Conservation (phyloP, 2,329 filamentous ascomycete species). For the Epichloe elymi region DNA sequence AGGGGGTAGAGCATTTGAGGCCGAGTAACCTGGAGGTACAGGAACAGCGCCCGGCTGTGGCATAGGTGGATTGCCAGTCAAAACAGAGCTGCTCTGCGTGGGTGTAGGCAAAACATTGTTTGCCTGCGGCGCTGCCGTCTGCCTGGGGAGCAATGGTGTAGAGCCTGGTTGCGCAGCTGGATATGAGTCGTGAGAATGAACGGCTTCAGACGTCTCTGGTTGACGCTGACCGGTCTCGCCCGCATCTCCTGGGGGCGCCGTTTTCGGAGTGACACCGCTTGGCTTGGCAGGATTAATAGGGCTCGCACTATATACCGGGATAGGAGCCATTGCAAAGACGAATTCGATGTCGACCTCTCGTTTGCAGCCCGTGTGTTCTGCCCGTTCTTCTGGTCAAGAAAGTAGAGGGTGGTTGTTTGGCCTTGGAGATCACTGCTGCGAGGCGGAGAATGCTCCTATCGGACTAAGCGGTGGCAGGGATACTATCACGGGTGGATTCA, state of each 20-base stretch:
- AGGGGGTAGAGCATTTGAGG: slow-evolving; percentile 24
- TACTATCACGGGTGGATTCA: too few species aligned
- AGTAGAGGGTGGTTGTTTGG: not conserved
- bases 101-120: slow-evolving; percentile 29
- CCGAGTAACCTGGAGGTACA: slow-evolving; percentile 18
- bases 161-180: slow-evolving; percentile 35
- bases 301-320: slow-evolving; percentile 45
- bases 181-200: slow-evolving; percentile 14
- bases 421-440: not conserved
- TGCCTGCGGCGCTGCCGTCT: slow-evolving; percentile 25
- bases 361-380: not conserved
- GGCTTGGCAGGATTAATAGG: slow-evolving; percentile 46
- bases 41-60: slow-evolving; percentile 47
- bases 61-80: slow-evolving; percentile 30
- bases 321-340: slow-evolving; percentile 39
- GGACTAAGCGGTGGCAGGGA: too few species aligned
- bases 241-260: slow-evolving; percentile 9
- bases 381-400: not conserved
- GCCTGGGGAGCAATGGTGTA: slow-evolving; percentile 27
- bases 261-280: slow-evolving; percentile 34
- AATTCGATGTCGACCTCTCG: not conserved
- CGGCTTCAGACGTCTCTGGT: slow-evolving; percentile 1
- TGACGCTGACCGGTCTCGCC: slow-evolving; percentile 1
- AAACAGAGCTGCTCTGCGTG: slow-evolving; percentile 19
- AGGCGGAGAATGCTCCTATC: too few species aligned